Conservation (phyloP, 768 basidiomycete species). For the Russula brevipes region DNA sequence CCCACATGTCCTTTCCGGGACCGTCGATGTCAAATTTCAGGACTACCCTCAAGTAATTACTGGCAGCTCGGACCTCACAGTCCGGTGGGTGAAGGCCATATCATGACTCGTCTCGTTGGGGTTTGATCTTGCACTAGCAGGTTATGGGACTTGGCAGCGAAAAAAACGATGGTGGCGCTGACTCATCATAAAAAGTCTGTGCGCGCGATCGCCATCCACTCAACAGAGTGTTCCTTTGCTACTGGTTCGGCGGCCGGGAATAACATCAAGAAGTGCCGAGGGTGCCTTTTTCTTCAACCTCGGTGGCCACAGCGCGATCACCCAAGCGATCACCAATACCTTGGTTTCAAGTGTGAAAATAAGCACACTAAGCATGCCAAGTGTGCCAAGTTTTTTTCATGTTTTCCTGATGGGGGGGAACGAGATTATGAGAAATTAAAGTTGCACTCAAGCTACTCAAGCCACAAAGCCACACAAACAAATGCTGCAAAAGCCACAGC, state of each 20-base stretch:
- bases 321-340: too few species aligned
- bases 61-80: slow-evolving; percentile 96
- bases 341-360: too few species aligned
- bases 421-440: too few species aligned
- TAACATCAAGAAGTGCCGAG: slow-evolving; percentile 99
- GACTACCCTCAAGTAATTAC: slow-evolving; percentile 98
- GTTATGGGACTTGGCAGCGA: slow-evolving; percentile 96
- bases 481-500: too few species aligned
- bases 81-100: slow-evolving; percentile 52
- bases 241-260: slow-evolving; percentile 96
- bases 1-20: slow-evolving; percentile 94
- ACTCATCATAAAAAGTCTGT: slow-evolving; percentile 99
- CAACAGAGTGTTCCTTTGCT: slow-evolving; percentile 95
- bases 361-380: too few species aligned
- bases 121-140: slow-evolving; percentile 36
- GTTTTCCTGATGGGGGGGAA: too few species aligned
- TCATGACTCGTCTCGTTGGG: neutral
- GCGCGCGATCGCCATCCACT: slow-evolving; percentile 88
- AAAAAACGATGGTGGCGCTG: slow-evolving; percentile 91
- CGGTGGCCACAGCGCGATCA: slow-evolving; percentile 91
- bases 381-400: too few species aligned
- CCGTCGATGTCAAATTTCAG: slow-evolving; percentile 93
- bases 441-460: too few species aligned
- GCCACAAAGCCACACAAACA: too few species aligned
- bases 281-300: slow-evolving; percentile 96